A percentile compares a stretch with the other conserved stretches of the same genome.
These are phyloP conservation scores for Penicillium sp. DNA, from an alignment of 2,329 filamentous ascomycete species.

Conservation along the genomic window DNA sequence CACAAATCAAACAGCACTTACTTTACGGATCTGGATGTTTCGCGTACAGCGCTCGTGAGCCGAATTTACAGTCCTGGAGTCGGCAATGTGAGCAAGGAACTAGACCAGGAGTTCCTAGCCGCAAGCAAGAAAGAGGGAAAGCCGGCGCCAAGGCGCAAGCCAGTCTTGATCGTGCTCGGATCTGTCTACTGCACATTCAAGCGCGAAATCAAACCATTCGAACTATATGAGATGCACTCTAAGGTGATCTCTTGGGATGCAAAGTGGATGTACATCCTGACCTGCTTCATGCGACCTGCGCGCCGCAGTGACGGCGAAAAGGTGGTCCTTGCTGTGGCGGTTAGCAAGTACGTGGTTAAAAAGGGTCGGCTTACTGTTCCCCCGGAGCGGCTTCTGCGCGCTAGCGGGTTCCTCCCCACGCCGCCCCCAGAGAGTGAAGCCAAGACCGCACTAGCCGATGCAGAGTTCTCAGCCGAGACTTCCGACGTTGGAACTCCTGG, in stretches of 20 bases:
- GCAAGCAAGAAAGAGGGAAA: constrained; percentile 45
- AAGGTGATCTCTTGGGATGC: constrained; percentile 65
- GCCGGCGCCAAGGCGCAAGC: constrained; percentile 41
- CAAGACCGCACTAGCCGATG: constrained; percentile 14
- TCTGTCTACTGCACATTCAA: constrained; percentile 66
- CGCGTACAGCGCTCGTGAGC: constrained; percentile 70
- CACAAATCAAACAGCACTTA: constrained; percentile 81
- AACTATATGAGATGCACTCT: constrained; percentile 64
- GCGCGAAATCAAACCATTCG: constrained; percentile 61
- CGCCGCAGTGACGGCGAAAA: constrained; percentile 45
- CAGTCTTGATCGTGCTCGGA: constrained; percentile 60
- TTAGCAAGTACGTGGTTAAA: constrained; percentile 78
- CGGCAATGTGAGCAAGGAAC: constrained; percentile 43
- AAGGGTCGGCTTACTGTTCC: constrained; percentile 73
- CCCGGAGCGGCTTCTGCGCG: constrained; percentile 64
- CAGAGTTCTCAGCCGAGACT: constrained; percentile 18
- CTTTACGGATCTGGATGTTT: constrained; percentile 75
- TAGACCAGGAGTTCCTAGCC: constrained; percentile 45
- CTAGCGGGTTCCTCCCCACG: constrained; percentile 64
- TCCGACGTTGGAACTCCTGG: constrained; percentile 28
- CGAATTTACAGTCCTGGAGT: constrained; percentile 56
- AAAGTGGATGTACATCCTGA: constrained; percentile 72
- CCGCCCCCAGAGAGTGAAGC: constrained; percentile 51
- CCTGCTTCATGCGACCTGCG: constrained; percentile 56
- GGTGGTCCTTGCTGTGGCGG: constrained; percentile 60